Evolutionary conservation across 1,139 yeast species (phyloP), one percentile per base, ranked within the genome.

Genomic region (Pichia sp.): DNA sequence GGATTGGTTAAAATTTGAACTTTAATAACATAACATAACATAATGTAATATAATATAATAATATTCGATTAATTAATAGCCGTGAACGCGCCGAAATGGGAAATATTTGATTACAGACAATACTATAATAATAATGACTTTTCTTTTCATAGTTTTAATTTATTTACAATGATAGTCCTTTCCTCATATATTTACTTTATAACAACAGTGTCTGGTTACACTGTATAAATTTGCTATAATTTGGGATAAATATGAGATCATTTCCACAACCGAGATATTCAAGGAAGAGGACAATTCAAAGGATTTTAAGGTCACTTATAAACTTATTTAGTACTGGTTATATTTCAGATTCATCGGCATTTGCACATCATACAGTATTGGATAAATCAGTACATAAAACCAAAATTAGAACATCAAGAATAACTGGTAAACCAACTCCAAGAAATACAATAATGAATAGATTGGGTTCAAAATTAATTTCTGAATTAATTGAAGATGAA

Each of bases 1-100:
- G 60, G 64, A 60, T 46, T 63, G 67, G 67, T 47, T 63, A 34
- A 61, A 61, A 38, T 62, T 62, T 46, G 62, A 60, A 32, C 51
- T 59, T 9, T 45, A n/a, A 41, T 7, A 30, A n/a, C 23, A 16
- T 9, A 12, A 12, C 33, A n/a, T n/a, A n/a, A n/a, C n/a, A n/a
- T n/a, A n/a, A n/a, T n/a, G n/a, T n/a, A n/a, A n/a, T n/a, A n/a
- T n/a, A n/a, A 7, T 8, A 26, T 26, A 8, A 8, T 26, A 26
- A 6, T 26, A 26, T 26, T 26, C 8, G 28, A 6, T 26, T 6
- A 26, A 26, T 26, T 26, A 6, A 26, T 8, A 26, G 28, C 25
- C 26, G n/a, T n/a, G n/a, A n/a, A n/a, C 33, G 33, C 33, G 33
- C 33, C 33, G 1, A 31, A 31, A 31, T 8, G 33, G 33, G 33